Evolutionary conservation across 805 yeast genomes (phyloP).

Genomic region (Geotrichum ghanense): DNA sequence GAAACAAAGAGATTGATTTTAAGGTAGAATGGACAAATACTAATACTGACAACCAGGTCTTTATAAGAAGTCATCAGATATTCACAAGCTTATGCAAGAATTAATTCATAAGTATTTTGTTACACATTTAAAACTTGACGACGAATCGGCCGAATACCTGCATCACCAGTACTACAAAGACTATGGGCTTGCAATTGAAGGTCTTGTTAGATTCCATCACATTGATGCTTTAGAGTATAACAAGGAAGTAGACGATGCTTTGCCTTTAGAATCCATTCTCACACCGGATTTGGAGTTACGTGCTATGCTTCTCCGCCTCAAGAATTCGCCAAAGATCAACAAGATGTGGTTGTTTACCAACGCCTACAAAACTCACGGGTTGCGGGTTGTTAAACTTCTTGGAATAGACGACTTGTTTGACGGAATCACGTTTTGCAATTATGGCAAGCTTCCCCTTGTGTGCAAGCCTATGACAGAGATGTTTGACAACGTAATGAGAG

Average conservation of each 20-base stretch:
- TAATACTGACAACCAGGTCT: conserved; percentile 25
- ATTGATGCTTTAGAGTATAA: conserved; percentile 87
- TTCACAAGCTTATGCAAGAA: conserved; percentile 81
- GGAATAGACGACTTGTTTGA: conserved; percentile 92
- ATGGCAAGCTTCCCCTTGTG: conserved; percentile 44
- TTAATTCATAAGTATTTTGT: conserved; percentile 76
- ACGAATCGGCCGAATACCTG: conserved; percentile 61
- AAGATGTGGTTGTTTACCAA: conserved; percentile 88
- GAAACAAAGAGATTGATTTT: not conserved
- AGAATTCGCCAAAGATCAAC: conserved; percentile 38
- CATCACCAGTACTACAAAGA: conserved; percentile 70
- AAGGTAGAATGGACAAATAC: not conserved
- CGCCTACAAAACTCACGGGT: conserved; percentile 86
- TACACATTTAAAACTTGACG: conserved; percentile 44
- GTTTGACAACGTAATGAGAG: conserved; percentile 44
- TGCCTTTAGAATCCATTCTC: conserved; percentile 74
- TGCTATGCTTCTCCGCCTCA: conserved; percentile 25
- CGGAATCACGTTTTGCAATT: conserved; percentile 90
- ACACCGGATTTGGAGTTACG: conserved; percentile 35
- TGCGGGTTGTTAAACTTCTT: conserved; percentile 63
- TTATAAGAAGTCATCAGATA: conserved; percentile 59
- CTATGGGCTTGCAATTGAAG: conserved; percentile 90
- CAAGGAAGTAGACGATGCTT: conserved; percentile 78
- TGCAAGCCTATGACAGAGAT: conserved; percentile 83
- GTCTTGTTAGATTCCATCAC: conserved; percentile 50